Evolutionary conservation across 139 green algal genomes (phyloP).

Genomic region (Chlamydomonas eustigma): DNA sequence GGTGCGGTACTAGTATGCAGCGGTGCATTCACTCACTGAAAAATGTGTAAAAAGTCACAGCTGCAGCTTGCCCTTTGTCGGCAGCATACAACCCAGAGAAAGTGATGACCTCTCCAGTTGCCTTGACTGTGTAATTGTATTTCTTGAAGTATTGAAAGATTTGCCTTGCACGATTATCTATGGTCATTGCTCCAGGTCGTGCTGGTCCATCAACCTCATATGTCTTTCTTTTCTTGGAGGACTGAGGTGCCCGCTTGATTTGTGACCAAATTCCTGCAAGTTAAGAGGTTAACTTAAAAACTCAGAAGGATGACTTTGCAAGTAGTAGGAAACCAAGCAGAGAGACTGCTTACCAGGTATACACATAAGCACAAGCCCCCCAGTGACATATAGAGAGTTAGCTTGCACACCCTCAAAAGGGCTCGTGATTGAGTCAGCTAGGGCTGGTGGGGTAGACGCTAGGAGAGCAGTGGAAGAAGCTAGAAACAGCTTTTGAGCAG

Average conservation of each 20-base stretch:
- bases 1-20: too few species aligned
- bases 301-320: slow-evolving; percentile 7
- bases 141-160: slow-evolving; percentile 80
- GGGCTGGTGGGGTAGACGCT: background rate
- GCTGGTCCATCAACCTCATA: slow-evolving; percentile 78
- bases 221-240: slow-evolving; percentile 67
- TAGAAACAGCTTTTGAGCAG: too few species aligned
- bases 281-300: too few species aligned
- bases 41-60: slow-evolving; percentile 81
- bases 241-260: slow-evolving; percentile 82
- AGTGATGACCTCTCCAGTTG: slow-evolving; percentile 80
- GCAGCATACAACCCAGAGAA: slow-evolving; percentile 80
- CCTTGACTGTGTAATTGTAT: slow-evolving; percentile 80
- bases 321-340: background rate
- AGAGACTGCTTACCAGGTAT: slow-evolving; percentile 26
- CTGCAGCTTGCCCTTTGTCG: slow-evolving; percentile 72
- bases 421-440: slow-evolving; percentile 6
- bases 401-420: slow-evolving; percentile 38
- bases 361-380: slow-evolving; percentile 77
- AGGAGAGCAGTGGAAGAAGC: slow-evolving; percentile 8
- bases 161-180: slow-evolving; percentile 64
- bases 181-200: slow-evolving; percentile 42
- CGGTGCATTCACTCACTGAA: slow-evolving; percentile 56
- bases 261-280: slow-evolving; percentile 83
- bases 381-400: slow-evolving; percentile 76